Base-by-base conservation (phyloP, 176 grass and related monocot genomes). In the Phyllostachys edulis region DNA sequence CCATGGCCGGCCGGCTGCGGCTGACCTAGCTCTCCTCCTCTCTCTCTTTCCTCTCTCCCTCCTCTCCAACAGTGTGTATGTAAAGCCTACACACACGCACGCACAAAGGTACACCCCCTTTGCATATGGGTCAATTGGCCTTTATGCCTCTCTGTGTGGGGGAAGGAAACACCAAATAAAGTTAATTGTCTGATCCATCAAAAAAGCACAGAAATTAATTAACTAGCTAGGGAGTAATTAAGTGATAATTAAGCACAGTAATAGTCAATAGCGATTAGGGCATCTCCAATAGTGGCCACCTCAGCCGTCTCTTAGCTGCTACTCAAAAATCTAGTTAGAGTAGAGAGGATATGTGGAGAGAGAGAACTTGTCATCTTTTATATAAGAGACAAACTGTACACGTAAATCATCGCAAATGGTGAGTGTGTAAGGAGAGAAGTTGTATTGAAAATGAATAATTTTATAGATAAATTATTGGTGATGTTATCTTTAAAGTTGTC, bases 151-250 rank as follows among this genome's bases (percentile, higher is more conserved):
- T 55, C 23, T 84, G 77, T 72, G 69, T 26, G 69, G 13, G 23
- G 39, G 73, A 78, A 88, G 87, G 89, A 73, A 71, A 67, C 76
- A 81, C 84, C 84, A 77, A 78, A 85, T 85, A 85, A 89, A 83
- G 85, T 63, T 84, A 36, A 68, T 68, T 80, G 78, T 71, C 70
- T 39, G 39, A 18, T 75, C 54, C 17, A 56, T 27, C 24, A 16
- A 50, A 94, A 84, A 11, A 42, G 15, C n/a, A 12, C 44, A 51
- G 57, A 56, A 47, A 24, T 80, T 70, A 82, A 61, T 78, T 75
- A 63, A 47, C 61, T 59, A 72, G 64, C 63, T 63, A 86, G 86
- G 69, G 32, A 34, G 1, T 34, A 24, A 73, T 21, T n/a, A 73
- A 87, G 10, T 13, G 67, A 45, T 26, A 62, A 66, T 42, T 7